Evolutionary conservation across 1,284 basidiomycete genomes (phyloP), one percentile per base, ranked within the genome.

Genomic region (Rhizoctonia solani): DNA sequence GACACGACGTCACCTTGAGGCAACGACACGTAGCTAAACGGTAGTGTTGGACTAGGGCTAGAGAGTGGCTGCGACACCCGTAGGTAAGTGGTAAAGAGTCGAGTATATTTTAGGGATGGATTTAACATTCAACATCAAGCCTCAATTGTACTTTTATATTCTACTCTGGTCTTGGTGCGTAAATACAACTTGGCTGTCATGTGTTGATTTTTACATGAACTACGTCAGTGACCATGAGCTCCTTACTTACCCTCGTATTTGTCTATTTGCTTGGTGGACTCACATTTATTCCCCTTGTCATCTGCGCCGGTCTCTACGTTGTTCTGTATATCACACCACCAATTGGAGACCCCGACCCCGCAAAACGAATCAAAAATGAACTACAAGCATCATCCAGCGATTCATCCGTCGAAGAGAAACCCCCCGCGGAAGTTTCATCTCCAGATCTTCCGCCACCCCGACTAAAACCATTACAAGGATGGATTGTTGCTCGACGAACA

Each of bases 251-350:
- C 6, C 76, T 92, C 69, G 73, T 92, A 69, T 88, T 92, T 75
- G 87, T 88, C 39, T 96, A 95, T 77, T 76, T 96, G 70, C 81
- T 96, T 56, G 94, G 94, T 68, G 94, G 93, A 27, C 71, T 95
- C 69, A 93, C 93, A 0, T 90, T 95, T 76, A 79, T 95, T 65
- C 92, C 93, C 23, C 81, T 95, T 53, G 74, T 90, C 70, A 72
- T 70, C 37, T 37, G 70, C 37, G 70, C 41, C 2, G 56, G 90
- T 71, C 77, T 84, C 71, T 78, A 77, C 34, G 71, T 83, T 71
- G 72, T 92, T 68, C 76, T 88, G 69, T 93, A 92, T 79, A 91
- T 90, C 8, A 89, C 90, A 34, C 83, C 87, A 1, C 92, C 92
- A 16, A 81, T 90, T n/a, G 84, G 82, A 21, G 83, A 87, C 71